phyloP scores from a whole-genome alignment of 495 filamentous ascomycete genomes.

The Penicillium ochrochloron region DNA sequence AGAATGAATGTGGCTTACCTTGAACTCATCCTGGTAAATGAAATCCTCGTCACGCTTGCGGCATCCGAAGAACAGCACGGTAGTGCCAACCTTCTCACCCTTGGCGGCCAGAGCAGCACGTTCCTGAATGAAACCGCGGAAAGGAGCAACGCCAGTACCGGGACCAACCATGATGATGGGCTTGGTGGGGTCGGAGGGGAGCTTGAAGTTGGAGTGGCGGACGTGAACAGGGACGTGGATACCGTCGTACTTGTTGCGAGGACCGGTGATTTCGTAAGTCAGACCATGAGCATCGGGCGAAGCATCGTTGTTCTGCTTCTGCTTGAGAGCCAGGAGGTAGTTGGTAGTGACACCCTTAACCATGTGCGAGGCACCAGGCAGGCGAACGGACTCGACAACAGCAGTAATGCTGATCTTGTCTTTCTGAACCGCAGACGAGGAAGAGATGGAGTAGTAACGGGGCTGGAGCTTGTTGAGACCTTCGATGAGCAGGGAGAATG shows the following conservation, averaged over 20 bases:
- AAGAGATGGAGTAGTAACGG: conserved; percentile 99
- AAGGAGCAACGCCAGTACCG: conserved; percentile 95
- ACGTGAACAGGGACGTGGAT: conserved; percentile 95
- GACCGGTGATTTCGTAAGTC: conserved; percentile 86
- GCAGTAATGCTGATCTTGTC: conserved; percentile 93
- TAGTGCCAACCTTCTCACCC: conserved; percentile 86
- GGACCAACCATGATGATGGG: conserved; percentile 96
- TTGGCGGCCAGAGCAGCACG: conserved; percentile 77
- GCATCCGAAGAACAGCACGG: conserved; percentile 94
- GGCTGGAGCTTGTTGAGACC: conserved; percentile 93
- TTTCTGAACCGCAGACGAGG: conserved; percentile 91
- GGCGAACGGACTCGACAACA: conserved; percentile 81
- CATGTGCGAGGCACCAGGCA: conserved; percentile 78
- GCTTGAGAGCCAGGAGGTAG: conserved; percentile 93
- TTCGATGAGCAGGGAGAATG: conserved; percentile 95
- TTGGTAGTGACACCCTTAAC: conserved; percentile 97
- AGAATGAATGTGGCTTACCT: conserved; percentile 63
- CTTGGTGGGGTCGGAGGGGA: conserved; percentile 92
- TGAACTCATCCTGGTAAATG: conserved; percentile 88
- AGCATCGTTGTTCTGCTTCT: conserved; percentile 93
- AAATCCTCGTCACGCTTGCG: conserved; percentile 85
- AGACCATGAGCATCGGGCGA: conserved; percentile 84
- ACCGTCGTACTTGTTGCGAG: conserved; percentile 95
- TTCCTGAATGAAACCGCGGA: conserved; percentile 95
- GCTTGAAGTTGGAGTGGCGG: conserved; percentile 98